A percentile compares a stretch with the other conserved stretches of the same genome.
Conservation (phyloP, 306 rosid species). For the Cucumis melo region DNA sequence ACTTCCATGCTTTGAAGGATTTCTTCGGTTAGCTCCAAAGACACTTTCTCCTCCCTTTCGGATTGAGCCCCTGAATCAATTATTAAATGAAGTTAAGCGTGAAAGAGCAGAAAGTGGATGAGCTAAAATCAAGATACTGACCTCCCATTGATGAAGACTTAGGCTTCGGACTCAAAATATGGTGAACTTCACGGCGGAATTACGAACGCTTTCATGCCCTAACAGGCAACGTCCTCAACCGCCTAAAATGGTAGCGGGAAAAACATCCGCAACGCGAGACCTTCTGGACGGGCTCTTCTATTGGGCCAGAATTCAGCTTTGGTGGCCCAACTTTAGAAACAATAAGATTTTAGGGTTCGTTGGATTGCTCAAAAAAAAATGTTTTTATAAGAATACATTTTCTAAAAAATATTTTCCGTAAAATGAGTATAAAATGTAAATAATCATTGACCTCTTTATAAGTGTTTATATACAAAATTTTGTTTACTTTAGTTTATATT, state of each 20-base stretch:
- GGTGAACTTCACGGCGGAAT: neutral
- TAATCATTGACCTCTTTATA: too few species aligned
- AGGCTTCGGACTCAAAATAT: neutral
- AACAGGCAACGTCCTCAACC: neutral
- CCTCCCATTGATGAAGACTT: constrained; percentile 10
- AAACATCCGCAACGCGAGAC: neutral
- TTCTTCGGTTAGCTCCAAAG: constrained; percentile 85
- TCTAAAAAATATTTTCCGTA: too few species aligned
- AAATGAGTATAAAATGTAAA: too few species aligned
- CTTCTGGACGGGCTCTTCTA: neutral
- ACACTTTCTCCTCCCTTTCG: constrained; percentile 87
- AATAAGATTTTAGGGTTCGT: too few species aligned
- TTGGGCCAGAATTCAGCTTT: neutral
- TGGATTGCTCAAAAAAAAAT: too few species aligned
- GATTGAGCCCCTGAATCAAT: constrained; percentile 30
- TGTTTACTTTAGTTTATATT: too few species aligned
- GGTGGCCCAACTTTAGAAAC: neutral
- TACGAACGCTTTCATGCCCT: neutral
- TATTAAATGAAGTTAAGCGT: too few species aligned
- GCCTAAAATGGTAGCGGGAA: constrained; percentile 3
- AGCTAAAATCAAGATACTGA: neutral
- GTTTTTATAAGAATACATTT: too few species aligned
- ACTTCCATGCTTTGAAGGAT: constrained; percentile 97
- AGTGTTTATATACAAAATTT: too few species aligned
- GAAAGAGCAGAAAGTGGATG: neutral